phyloP scores from a whole-genome alignment of 2,329 filamentous ascomycete genomes.

The Pseudopyricularia cyperi region DNA sequence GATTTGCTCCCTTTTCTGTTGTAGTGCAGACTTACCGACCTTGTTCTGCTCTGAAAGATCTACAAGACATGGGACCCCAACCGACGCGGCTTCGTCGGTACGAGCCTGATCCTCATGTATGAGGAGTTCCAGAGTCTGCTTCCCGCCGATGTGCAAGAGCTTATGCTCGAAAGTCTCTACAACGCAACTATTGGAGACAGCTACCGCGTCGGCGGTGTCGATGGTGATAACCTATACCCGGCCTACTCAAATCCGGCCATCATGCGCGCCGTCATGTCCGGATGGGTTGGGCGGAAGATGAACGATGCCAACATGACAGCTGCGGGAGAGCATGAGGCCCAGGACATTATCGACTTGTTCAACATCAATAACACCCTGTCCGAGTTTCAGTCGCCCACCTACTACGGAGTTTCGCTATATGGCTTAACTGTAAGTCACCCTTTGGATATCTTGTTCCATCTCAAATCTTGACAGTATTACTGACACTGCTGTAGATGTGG shows the following conservation, averaged over 20 bases:
- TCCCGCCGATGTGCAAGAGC: constrained; percentile 17
- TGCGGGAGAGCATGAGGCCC: constrained; percentile 40
- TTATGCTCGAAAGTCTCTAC: constrained; percentile 39
- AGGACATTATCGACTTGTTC: constrained; percentile 43
- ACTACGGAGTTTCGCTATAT: constrained; percentile 47
- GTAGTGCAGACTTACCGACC: too few species aligned
- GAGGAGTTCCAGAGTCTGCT: constrained; percentile 42
- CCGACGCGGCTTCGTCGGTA: constrained; percentile 50
- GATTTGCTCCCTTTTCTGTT: too few species aligned
- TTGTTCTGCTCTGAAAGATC: constrained; percentile 17
- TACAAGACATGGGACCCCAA: constrained; percentile 51
- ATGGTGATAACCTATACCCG: constrained; percentile 48
- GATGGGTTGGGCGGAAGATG: constrained; percentile 26
- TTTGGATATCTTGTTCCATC: too few species aligned
- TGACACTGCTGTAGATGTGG: constrained; percentile 24
- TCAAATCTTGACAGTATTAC: neutral
- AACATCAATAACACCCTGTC: constrained; percentile 40
- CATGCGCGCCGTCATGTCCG: too few species aligned
- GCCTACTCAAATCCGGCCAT: constrained; percentile 14
- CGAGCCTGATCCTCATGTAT: constrained; percentile 40
- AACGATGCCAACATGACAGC: constrained; percentile 45
- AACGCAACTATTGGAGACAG: constrained; percentile 44
- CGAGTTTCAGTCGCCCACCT: constrained; percentile 50
- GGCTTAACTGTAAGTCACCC: constrained; percentile 27
- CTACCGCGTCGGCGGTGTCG: constrained; percentile 47